Evolutionary conservation across 257 asterid genomes (phyloP), one percentile per base, ranked within the genome.

Genomic region (Schizonepeta tenuifolia): DNA sequence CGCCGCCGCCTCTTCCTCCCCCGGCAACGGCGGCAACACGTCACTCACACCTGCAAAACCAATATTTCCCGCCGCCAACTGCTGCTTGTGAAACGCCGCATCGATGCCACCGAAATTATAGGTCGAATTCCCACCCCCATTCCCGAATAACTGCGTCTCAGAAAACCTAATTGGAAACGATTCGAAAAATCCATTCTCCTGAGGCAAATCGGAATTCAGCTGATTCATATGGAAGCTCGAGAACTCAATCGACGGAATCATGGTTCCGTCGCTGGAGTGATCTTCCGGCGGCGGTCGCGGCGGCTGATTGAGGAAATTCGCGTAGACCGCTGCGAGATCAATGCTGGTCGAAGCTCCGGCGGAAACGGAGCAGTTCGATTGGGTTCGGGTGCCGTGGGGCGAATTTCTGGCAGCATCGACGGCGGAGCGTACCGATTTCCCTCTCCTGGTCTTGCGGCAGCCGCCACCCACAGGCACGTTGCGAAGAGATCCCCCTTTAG

Each of bases 381-480:
- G 5, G 64, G 20, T 47, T 46, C 77, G 81, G 33, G 69, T 18
- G 1, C 5, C 0, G 43, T 44, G 69, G 21, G 50, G 24, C 13
- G 67, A 62, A 67, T 33, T 58, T 38, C 78, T 71, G 6, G 64
- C 21, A 36, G 60, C 60, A 50, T 53, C 28, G 14, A 24, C 59
- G 60, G 21, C 17, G 75, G 67, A 20, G 72, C 81, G 78, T 9
- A 26, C 1, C 28, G 75, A 49, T 17, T 68, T 77, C 7, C 67
- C 50, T 28, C 92, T 56, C 28, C 95, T 18, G 82, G 77, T 84
- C 46, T 86, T 90, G 26, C 96, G 86, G 35, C 92, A 90, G 5
- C 93, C 96, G 7, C 97, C 97, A 10, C 97, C 97, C 0, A 88
- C 55, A 1, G 97, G 96, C 2, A 90, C 90, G 73, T 88, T 88